Conservation (phyloP, 1,284 basidiomycete genomes). For the Blastosporella zonata region DNA sequence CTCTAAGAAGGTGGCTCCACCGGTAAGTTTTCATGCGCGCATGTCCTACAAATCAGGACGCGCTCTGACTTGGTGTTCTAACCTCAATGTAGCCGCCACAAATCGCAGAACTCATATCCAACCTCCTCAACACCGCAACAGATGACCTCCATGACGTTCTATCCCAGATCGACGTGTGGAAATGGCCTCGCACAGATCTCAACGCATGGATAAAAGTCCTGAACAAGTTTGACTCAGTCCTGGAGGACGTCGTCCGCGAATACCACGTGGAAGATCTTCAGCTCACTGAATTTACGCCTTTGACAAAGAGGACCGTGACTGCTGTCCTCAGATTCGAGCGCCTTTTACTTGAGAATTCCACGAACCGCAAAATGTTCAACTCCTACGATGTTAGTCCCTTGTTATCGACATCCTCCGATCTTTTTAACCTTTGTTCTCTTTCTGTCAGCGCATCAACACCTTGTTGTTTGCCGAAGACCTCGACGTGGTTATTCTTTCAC, state of each 20-base stretch:
- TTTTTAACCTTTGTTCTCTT: constrained; percentile 16
- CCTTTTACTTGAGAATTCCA: constrained; percentile 94
- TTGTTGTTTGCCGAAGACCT: constrained; percentile 88
- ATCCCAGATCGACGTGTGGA: constrained; percentile 75
- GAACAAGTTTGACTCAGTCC: constrained; percentile 90
- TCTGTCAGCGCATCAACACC: constrained; percentile 78
- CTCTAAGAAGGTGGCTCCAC: constrained; percentile 71
- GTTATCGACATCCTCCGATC: constrained; percentile 8
- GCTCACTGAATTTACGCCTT: constrained; percentile 73
- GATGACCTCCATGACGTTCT: constrained; percentile 67
- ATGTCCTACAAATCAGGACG: constrained; percentile 19
- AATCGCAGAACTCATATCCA: constrained; percentile 71
- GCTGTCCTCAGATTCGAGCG: constrained; percentile 88
- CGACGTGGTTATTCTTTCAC: constrained; percentile 80
- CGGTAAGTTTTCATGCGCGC: constrained; percentile 42
- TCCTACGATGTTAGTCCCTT: constrained; percentile 86
- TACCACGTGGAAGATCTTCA: constrained; percentile 86
- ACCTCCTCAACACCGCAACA: constrained; percentile 59
- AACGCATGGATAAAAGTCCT: constrained; percentile 96
- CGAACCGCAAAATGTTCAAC: constrained; percentile 94
- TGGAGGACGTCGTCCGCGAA: constrained; percentile 80
- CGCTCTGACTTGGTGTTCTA: constrained; percentile 17
- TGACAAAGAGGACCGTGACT: constrained; percentile 74
- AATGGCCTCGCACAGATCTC: constrained; percentile 95
- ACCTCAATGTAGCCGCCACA: constrained; percentile 58